Evolutionary conservation across 2,329 filamentous ascomycete genomes (phyloP).

Genomic region (Stemphylium beticola): DNA sequence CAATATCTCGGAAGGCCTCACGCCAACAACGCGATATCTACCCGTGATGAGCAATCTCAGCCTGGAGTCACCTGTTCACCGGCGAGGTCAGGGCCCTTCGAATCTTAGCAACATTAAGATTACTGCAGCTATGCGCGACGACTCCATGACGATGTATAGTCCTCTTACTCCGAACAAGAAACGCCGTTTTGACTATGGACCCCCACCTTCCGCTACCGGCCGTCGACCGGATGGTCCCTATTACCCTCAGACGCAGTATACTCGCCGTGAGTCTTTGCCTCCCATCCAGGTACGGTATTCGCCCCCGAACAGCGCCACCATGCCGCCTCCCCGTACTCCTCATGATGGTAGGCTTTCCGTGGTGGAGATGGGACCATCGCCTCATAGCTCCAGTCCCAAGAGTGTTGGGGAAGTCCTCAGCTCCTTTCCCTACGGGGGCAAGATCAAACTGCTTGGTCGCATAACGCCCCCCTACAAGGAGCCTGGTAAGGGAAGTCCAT

Average conservation of each 20-base stretch:
- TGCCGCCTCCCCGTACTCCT: constrained; percentile 43
- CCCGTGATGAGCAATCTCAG: constrained; percentile 51
- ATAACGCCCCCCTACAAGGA: constrained; percentile 72
- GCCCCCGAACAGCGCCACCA: constrained; percentile 40
- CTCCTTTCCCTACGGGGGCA: constrained; percentile 75
- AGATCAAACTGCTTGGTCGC: constrained; percentile 75
- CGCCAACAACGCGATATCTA: constrained; percentile 43
- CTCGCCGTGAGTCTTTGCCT: constrained; percentile 43
- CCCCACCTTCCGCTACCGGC: constrained; percentile 52
- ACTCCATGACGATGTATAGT: constrained; percentile 33
- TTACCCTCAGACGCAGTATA: constrained; percentile 34
- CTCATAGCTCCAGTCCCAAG: constrained; percentile 34
- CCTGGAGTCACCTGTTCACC: constrained; percentile 45
- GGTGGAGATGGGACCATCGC: constrained; percentile 12
- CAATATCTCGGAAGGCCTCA: constrained; percentile 40
- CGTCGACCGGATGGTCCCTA: constrained; percentile 64
- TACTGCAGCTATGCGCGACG: constrained; percentile 29
- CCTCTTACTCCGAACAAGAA: constrained; percentile 46
- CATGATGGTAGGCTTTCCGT: constrained; percentile 29
- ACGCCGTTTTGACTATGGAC: constrained; percentile 41
- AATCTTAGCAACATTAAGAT: constrained; percentile 40
- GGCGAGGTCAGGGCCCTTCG: constrained; percentile 31
- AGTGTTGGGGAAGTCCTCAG: constrained; percentile 74
- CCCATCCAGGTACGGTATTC: constrained; percentile 41
- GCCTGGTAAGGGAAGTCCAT: constrained; percentile 28